phyloP scores from a whole-genome alignment of 2,329 filamentous ascomycete genomes.

The Pseudocercospora eumusae region DNA sequence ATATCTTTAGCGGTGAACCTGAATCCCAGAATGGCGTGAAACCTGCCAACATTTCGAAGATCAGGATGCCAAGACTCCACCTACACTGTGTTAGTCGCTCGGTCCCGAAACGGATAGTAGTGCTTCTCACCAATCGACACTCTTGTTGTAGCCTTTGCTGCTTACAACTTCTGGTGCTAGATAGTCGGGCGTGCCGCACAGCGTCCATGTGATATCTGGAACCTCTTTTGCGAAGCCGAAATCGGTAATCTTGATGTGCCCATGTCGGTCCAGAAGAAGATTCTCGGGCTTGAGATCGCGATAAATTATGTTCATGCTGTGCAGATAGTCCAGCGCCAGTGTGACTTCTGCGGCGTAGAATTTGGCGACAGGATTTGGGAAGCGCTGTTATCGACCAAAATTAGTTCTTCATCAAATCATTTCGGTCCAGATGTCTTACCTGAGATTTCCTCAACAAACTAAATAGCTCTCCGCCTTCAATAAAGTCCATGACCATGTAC shows the following conservation, averaged over 20 bases:
- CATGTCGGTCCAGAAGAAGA: conserved; percentile 79
- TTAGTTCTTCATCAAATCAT: background rate
- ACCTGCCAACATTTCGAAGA: conserved; percentile 99
- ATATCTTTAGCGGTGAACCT: conserved; percentile 97
- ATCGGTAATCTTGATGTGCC: conserved; percentile 87
- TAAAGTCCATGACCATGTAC: conserved; percentile 99
- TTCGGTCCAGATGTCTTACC: conserved; percentile 46
- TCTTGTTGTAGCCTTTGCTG: conserved; percentile 99
- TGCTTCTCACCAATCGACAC: conserved; percentile 84
- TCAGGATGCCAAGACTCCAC: conserved; percentile 98
- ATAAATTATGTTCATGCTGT: conserved; percentile 95
- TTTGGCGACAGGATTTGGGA: conserved; percentile 97
- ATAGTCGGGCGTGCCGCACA: conserved; percentile 97
- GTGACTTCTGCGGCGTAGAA: conserved; percentile 99
- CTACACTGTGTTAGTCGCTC: conserved; percentile 49
- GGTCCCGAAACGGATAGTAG: background rate
- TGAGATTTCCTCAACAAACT: conserved; percentile 89
- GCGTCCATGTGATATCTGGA: conserved; percentile 97
- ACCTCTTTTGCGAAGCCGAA: conserved; percentile 99
- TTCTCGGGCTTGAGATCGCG: conserved; percentile 97
- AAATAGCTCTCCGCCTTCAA: conserved; percentile 96
- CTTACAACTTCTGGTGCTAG: conserved; percentile 97
- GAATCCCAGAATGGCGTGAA: conserved; percentile 99
- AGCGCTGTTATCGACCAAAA: conserved; percentile 65
- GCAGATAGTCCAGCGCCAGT: conserved; percentile 89